phyloP scores from a whole-genome alignment of 306 rosid genomes.

The Cicer arietinum region DNA sequence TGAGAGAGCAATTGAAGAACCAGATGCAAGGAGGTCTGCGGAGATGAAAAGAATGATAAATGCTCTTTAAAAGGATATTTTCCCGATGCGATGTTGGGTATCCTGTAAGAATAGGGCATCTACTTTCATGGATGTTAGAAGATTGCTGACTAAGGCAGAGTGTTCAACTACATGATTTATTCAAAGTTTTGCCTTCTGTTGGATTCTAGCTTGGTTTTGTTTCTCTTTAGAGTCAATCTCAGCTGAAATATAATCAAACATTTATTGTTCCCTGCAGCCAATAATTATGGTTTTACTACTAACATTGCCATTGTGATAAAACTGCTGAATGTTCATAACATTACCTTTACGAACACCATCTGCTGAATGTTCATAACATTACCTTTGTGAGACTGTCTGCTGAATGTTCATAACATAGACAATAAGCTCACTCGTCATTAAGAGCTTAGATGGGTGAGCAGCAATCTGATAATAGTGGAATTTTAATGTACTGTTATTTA shows the following conservation, averaged over 20 bases:
- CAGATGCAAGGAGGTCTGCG: constrained; percentile 88
- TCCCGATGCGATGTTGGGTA: constrained; percentile 10
- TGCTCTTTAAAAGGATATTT: constrained; percentile 47
- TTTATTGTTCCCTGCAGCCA: background rate
- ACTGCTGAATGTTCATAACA: background rate
- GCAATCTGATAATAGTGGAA: background rate
- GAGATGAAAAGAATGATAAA: constrained; percentile 98
- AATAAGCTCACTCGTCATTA: background rate
- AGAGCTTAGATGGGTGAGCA: background rate
- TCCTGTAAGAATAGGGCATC: constrained; percentile 38
- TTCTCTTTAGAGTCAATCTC: constrained; percentile 10
- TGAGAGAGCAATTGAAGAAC: constrained; percentile 93
- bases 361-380: background rate
- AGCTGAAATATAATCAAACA: constrained; percentile 12
- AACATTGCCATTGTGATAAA: constrained; percentile 2
- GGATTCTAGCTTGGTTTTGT: constrained; percentile 29
- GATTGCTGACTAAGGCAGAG: constrained; percentile 28
- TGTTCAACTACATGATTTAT: constrained; percentile 19
- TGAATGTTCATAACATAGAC: background rate
- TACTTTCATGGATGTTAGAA: constrained; percentile 38
- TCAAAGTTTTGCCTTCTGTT: constrained; percentile 8
- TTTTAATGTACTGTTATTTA: too few relatives aligned
- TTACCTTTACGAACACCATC: background rate
- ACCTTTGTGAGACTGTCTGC: background rate
- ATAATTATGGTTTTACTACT: background rate